Percentiles rank a stretch among this genome's conserved stretches.
Conservation (phyloP, 108 stramenopile species). For the Cyclotella kingstonii region DNA sequence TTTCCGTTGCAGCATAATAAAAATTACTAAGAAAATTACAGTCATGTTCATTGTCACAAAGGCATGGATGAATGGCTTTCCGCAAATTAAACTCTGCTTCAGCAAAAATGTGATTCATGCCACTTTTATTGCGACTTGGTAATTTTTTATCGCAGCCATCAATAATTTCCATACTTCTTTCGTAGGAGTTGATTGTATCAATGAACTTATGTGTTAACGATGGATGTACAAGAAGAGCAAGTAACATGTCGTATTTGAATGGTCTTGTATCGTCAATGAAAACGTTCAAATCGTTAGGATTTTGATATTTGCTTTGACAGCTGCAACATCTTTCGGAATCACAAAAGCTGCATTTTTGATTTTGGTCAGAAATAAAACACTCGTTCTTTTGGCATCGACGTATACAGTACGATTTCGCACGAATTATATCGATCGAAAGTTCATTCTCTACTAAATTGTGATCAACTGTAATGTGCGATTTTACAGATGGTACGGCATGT, state of each 20-base stretch:
- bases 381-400: constrained; percentile 13
- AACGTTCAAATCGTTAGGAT: background rate
- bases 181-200: background rate
- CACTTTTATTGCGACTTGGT: background rate
- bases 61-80: constrained; percentile 28
- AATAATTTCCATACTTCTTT: background rate
- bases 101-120: background rate
- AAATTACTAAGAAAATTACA: background rate
- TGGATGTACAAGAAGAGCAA: constrained; percentile 6
- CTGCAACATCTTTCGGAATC: background rate
- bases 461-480: too few relatives aligned
- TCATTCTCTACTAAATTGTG: too few relatives aligned
- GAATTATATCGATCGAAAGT: constrained; percentile 10
- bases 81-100: constrained; percentile 16
- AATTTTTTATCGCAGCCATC: background rate
- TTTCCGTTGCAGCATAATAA: background rate
- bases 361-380: background rate
- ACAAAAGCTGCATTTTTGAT: background rate
- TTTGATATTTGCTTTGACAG: background rate
- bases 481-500: too few relatives aligned
- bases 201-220: background rate
- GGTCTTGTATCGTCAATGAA: background rate
- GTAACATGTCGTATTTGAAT: background rate
- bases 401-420: constrained; percentile 15
- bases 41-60: constrained; percentile 1